A percentile compares a stretch with the other conserved stretches of the same genome.
These are phyloP conservation scores for Leccinum olivaceopallidum DNA, from an alignment of 768 basidiomycete species.

Conservation along the genomic window DNA sequence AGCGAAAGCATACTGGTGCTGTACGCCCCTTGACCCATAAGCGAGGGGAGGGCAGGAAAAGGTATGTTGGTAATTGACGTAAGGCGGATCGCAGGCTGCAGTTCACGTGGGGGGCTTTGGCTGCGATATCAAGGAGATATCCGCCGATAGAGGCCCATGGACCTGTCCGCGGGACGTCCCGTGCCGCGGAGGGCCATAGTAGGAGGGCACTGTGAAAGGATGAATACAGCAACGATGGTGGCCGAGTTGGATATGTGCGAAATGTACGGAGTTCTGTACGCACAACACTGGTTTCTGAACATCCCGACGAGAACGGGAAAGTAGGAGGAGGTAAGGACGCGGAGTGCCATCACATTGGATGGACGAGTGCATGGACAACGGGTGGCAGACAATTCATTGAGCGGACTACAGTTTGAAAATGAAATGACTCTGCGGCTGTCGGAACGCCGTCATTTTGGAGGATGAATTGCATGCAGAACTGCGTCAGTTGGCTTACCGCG, in stretches of 20 bases:
- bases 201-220: not conserved
- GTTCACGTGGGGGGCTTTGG: conserved; percentile 19
- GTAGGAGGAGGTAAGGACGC: conserved; percentile 2
- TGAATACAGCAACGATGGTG: not conserved
- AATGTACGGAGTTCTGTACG: conserved; percentile 2
- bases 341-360: conserved; percentile 14
- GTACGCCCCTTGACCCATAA: conserved; percentile 30
- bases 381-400: conserved; percentile 33
- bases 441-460: conserved; percentile 26
- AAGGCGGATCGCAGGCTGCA: conserved; percentile 25
- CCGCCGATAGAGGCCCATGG: conserved; percentile 32
- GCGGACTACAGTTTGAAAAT: conserved; percentile 25
- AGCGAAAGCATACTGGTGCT: conserved; percentile 17
- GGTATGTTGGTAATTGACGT: conserved; percentile 32
- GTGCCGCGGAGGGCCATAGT: conserved; percentile 1
- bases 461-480: conserved; percentile 26
- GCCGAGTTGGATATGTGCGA: conserved; percentile 3
- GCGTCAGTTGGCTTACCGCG: conserved; percentile 9
- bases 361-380: conserved; percentile 24
- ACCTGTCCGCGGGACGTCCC: conserved; percentile 1
- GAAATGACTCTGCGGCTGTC: conserved; percentile 28
- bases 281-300: conserved; percentile 3
- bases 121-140: conserved; percentile 27
- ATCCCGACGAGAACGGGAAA: conserved; percentile 26
- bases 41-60: conserved; percentile 32